phyloP scores from a whole-genome alignment of 805 yeast species.

The Starmerella floricola region DNA sequence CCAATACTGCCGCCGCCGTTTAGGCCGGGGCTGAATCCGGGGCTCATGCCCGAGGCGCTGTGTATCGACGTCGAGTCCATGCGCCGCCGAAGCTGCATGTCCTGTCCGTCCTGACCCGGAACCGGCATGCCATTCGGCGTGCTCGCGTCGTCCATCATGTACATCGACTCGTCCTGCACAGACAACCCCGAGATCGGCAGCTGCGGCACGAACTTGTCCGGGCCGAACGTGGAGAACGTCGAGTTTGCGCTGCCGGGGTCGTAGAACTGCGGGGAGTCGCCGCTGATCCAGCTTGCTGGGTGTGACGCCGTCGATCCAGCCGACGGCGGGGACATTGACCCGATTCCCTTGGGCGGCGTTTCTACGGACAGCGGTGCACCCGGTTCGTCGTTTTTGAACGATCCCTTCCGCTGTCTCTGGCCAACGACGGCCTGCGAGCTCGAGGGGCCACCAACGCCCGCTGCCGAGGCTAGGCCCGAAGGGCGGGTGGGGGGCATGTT shows the following conservation, averaged over 20 bases:
- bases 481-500: neutral
- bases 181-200: neutral
- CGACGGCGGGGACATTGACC: neutral
- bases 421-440: too few relatives aligned
- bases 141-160: neutral
- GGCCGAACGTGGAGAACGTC: neutral
- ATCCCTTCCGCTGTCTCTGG: too few relatives aligned
- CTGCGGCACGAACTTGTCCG: neutral
- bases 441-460: neutral
- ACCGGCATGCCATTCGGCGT: neutral
- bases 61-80: neutral
- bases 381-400: neutral
- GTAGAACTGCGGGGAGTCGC: neutral
- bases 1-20: too few relatives aligned
- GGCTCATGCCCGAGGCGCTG: neutral
- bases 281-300: neutral
- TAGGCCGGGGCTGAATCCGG: too few relatives aligned
- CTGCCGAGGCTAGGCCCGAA: neutral
- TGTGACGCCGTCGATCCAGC: neutral
- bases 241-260: neutral
- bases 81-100: too few relatives aligned
- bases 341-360: neutral
- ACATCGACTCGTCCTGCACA: neutral
- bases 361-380: neutral
- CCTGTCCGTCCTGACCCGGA: neutral